Conservation (phyloP, 192 early-diverging fungal species). For the Coemansia sp. region DNA sequence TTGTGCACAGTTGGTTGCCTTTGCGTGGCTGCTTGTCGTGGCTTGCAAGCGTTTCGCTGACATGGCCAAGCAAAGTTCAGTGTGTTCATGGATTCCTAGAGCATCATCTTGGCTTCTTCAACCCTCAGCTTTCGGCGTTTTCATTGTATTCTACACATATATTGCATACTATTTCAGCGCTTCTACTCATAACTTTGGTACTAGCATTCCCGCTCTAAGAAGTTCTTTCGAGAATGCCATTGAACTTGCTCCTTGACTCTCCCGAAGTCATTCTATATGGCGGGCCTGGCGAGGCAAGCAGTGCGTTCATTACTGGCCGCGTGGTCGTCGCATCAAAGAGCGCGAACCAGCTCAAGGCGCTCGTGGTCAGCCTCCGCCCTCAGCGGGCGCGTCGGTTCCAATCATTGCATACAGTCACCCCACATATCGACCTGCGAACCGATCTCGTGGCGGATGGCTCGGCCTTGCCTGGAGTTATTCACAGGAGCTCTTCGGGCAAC, state of each 20-base stretch:
- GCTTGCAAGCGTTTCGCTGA: too few species aligned
- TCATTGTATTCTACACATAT: too few species aligned
- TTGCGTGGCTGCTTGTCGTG: too few species aligned
- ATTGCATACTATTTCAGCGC: too few species aligned
- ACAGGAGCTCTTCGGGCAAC: conserved; percentile 4
- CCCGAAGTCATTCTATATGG: conserved; percentile 30
- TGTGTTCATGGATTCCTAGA: too few species aligned
- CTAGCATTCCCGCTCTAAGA: too few species aligned
- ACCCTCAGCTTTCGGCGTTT: too few species aligned
- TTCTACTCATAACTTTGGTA: too few species aligned
- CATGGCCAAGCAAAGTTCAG: too few species aligned
- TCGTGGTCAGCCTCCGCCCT: conserved; percentile 32
- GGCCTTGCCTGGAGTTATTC: conserved; percentile 7
- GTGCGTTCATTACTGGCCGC: conserved; percentile 25
- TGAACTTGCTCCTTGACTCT: conserved; percentile 22
- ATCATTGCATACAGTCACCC: conserved; percentile 14
- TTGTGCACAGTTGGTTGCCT: too few species aligned
- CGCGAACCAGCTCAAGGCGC: conserved; percentile 14
- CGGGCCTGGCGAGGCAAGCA: conserved; percentile 29
- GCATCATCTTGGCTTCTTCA: too few species aligned
- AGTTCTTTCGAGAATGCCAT: conserved; percentile 21
- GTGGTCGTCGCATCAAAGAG: conserved; percentile 17
- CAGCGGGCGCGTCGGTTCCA: conserved; percentile 38
- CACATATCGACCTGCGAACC: conserved; percentile 10
- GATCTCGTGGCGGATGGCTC: conserved; percentile 16